A percentile compares a stretch with the other conserved stretches of the same genome.
phyloP scores from a whole-genome alignment of 75 land plant species.

The Pinus albicaulis region DNA sequence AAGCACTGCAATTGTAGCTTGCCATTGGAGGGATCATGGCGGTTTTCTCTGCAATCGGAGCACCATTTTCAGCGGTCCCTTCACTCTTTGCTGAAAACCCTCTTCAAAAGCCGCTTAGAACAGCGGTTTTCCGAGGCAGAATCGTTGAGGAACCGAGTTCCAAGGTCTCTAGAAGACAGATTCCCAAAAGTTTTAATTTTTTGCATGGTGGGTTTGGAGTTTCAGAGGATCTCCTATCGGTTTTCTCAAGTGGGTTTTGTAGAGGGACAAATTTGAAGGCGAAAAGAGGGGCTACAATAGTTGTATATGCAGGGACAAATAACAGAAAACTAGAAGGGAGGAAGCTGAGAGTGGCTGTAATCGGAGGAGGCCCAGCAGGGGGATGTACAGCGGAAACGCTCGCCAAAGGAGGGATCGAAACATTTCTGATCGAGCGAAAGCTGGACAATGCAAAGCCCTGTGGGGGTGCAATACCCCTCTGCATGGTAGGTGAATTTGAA shows the following conservation, averaged over 20 bases:
- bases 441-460: conserved; percentile 91
- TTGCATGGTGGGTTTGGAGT: background rate
- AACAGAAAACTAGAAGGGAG: conserved; percentile 57
- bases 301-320: conserved; percentile 21
- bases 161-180: background rate
- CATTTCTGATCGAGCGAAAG: conserved; percentile 84
- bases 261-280: background rate
- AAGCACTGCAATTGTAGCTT: no score
- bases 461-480: conserved; percentile 96
- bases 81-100: background rate
- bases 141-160: background rate
- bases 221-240: background rate
- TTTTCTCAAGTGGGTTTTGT: conserved; percentile 1
- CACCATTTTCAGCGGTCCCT: background rate
- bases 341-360: conserved; percentile 82
- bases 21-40: no score
- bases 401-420: conserved; percentile 84
- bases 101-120: background rate
- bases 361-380: conserved; percentile 97
- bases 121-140: background rate
- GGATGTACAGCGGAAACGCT: conserved; percentile 91
- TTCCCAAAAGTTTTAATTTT: background rate
- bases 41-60: background rate
- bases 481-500: conserved; percentile 93
- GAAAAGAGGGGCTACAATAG: background rate